Conservation (phyloP, 2,329 filamentous ascomycete genomes). For the Phyllachora maydis region DNA sequence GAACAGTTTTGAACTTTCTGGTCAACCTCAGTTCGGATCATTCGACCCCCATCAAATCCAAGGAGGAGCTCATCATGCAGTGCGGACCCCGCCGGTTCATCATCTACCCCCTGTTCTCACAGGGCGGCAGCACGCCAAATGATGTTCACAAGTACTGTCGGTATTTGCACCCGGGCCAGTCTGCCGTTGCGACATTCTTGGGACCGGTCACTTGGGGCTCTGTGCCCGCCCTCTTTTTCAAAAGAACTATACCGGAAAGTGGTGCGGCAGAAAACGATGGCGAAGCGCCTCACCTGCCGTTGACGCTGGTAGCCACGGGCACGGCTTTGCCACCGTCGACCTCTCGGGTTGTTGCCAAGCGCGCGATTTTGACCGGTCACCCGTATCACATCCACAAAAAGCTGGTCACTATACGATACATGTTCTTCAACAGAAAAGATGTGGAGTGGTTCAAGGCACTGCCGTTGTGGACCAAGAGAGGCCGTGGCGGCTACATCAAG, state of each 20-base stretch:
- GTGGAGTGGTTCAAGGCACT: constrained; percentile 96
- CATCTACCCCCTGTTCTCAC: constrained; percentile 80
- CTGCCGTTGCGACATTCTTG: constrained; percentile 73
- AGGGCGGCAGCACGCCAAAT: constrained; percentile 77
- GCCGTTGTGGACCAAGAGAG: constrained; percentile 82
- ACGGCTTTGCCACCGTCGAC: constrained; percentile 63
- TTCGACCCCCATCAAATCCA: constrained; percentile 61
- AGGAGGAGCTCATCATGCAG: constrained; percentile 81
- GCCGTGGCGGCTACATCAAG: constrained; percentile 79
- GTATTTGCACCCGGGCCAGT: constrained; percentile 77
- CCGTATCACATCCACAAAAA: constrained; percentile 98
- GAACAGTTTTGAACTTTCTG: constrained; percentile 73
- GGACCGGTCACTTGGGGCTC: constrained; percentile 85
- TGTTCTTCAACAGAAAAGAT: constrained; percentile 97
- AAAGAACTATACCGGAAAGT: constrained; percentile 26
- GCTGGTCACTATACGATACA: constrained; percentile 91
- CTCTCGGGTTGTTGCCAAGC: constrained; percentile 74
- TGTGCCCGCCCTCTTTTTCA: constrained; percentile 80
- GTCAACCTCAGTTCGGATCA: constrained; percentile 68
- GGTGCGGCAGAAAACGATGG: constrained; percentile 19
- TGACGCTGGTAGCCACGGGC: constrained; percentile 68
- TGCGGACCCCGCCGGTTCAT: constrained; percentile 73
- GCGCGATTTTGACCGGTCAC: constrained; percentile 83
- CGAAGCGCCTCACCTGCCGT: constrained; percentile 17
- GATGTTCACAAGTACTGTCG: constrained; percentile 95